phyloP scores from a whole-genome alignment of 768 basidiomycete species.

The Neoboletus subvelutipes region DNA sequence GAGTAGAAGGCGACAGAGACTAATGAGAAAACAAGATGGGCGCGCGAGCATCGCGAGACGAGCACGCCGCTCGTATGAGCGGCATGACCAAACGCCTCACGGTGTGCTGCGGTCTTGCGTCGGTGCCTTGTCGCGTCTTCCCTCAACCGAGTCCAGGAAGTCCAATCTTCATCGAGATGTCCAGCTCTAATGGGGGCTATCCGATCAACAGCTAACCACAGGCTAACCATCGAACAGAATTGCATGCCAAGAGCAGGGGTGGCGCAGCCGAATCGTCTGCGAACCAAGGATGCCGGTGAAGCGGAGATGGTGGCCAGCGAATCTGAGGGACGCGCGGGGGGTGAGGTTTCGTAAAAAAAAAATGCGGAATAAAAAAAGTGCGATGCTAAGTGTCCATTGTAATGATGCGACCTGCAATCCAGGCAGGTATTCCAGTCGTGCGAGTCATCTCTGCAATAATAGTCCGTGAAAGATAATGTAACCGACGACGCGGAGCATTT shows the following conservation, averaged over 20 bases:
- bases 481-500: constrained; percentile 29
- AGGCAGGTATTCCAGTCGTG: constrained; percentile 52
- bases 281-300: constrained; percentile 17
- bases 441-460: constrained; percentile 39
- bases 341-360: constrained; percentile 38
- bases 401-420: constrained; percentile 59
- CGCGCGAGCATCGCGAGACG: constrained; percentile 54
- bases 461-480: constrained; percentile 40
- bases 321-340: constrained; percentile 22
- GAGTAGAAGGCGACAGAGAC: constrained; percentile 41
- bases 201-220: constrained; percentile 37
- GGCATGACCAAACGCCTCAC: constrained; percentile 53
- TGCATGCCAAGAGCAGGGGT: constrained; percentile 36
- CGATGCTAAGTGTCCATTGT: constrained; percentile 43
- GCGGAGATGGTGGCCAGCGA: constrained; percentile 17
- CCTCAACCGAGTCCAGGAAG: constrained; percentile 51
- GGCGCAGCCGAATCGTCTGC: constrained; percentile 55
- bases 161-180: constrained; percentile 52
- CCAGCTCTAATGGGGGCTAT: constrained; percentile 23
- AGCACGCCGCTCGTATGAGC: constrained; percentile 48
- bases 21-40: constrained; percentile 42
- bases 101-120: constrained; percentile 67
- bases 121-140: constrained; percentile 53
- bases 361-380: constrained; percentile 42
- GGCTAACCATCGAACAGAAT: constrained; percentile 37